Base-by-base conservation (phyloP, 164 flowering plant species). In the Euptelea pleiosperma region DNA sequence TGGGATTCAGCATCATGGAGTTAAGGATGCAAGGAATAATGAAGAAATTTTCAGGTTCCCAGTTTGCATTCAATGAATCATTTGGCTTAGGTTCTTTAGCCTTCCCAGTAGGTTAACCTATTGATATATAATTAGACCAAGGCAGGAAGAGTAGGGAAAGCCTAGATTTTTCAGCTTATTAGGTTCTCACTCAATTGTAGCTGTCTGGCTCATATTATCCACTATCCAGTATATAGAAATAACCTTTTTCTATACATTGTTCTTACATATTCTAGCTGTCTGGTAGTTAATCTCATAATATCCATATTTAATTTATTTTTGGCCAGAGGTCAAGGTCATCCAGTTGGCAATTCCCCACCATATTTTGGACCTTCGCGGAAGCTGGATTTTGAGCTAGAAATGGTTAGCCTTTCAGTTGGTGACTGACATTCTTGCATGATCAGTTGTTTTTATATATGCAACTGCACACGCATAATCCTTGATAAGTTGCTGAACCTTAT, bases 371-470 rank as follows among this genome's bases (percentile, higher is more conserved):
- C 97, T 42, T 82, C 97, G 14, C 41, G n/a, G 57, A 94, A 94
- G 81, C 72, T 94, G 56, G 99, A 90, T 69, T 94, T 88, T 68
- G 99, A 94, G 70, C 84, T 94, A 54, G 99, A 94, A 80, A 91
- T 94, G 99, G 97, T 90, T 59, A 68, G 72, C 8, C 10, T 41
- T 46, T 58, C 2, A 29, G 37, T 14, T 7, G 11, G 14, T 62
- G 52, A 46, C 0, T 18, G 30, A 0, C 7, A n/a, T 12, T 26
- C 3, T 18, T 41, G 18, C 51, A 18, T 44, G 21, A 33, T 35
- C 34, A 25, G 19, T 37, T 25, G 3, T 19, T 16, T 24, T 58
- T 50, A 25, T 37, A 44, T 21, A 33, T 8, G 51, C 35, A 33
- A 4, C 18, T 50, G 48, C 37, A 24, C 19, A 34, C 19, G 3